These are phyloP conservation scores for Metschnikowia reukaufii DNA, from an alignment of 805 yeast species.

Conservation along the genomic window DNA sequence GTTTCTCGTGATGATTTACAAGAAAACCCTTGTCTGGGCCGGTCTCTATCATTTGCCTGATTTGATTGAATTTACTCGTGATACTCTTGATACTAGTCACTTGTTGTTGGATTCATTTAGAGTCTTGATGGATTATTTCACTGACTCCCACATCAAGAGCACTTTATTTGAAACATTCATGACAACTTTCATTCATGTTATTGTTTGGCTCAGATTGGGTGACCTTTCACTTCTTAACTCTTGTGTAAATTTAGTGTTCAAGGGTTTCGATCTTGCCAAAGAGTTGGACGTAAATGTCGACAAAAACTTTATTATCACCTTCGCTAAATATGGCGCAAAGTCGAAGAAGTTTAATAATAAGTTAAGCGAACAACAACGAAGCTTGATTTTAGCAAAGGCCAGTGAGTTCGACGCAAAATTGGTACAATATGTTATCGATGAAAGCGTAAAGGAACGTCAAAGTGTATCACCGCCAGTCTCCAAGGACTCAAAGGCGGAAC, in stretches of 20 bases:
- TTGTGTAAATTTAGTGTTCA: conserved; percentile 69
- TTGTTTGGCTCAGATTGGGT: conserved; percentile 80
- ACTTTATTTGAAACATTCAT: conserved; percentile 53
- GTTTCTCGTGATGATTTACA: conserved; percentile 66
- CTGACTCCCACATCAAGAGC: conserved; percentile 11
- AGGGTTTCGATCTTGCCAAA: conserved; percentile 63
- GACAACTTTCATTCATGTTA: conserved; percentile 63
- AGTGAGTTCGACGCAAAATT: conserved; percentile 51
- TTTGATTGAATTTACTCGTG: conserved; percentile 81
- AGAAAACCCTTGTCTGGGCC: conserved; percentile 77
- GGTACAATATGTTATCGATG: conserved; percentile 49
- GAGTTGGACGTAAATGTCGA: conserved; percentile 54
- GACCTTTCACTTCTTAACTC: conserved; percentile 71
- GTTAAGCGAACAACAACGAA: conserved; percentile 63
- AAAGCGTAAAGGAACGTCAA: conserved; percentile 31
- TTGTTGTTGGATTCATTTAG: conserved; percentile 64
- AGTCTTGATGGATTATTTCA: conserved; percentile 29
- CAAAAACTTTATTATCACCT: conserved; percentile 49
- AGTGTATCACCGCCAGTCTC: conserved; percentile 22
- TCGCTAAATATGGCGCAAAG: conserved; percentile 64
- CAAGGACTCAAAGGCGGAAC: conserved; percentile 11
- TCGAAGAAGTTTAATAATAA: conserved; percentile 70
- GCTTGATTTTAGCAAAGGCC: conserved; percentile 62
- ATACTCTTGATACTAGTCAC: conserved; percentile 66
- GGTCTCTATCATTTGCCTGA: conserved; percentile 51